Evolutionary conservation across 2,329 filamentous ascomycete genomes (phyloP), one percentile per base, ranked within the genome.

Genomic region (Sporothrix pallida): DNA sequence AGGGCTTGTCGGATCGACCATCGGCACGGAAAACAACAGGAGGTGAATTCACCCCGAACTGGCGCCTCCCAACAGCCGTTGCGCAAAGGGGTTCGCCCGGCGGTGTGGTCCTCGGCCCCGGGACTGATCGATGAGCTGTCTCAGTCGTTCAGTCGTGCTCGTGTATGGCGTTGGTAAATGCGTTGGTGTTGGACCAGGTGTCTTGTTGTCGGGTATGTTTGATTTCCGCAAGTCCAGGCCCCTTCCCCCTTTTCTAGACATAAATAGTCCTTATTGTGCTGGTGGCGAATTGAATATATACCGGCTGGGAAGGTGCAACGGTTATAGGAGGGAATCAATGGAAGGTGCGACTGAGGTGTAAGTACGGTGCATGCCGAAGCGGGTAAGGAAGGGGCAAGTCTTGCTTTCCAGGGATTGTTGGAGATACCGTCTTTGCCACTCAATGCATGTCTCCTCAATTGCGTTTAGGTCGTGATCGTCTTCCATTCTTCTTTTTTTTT

Each of bases 371-470:
- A 67, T 48, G 62, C 62, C 62, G 62, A 26, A 37, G 31, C 62
- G 62, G 62, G 62, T 67, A 46, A 7, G 42, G 42, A 67, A 67
- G 42, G n/a, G 62, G 62, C 10, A 12, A 48, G 26, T 46, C n/a
- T 67, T 56, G 20, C 12, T 67, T 62, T 67, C 20, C 62, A 67
- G 62, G 62, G 62, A 26, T 67, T 44, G 10, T 67, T 67, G 62
- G 62, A 46, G 62, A 67, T 48, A 48, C 62, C 10, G 60, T 12
- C 42, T 67, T 67, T 67, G 62, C 62, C 62, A 67, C 60, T 37
- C 26, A 42, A 65, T 42, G 37, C n/a, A 6, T 56, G 52, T 26
- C 52, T 13, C 52, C 20, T 56, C 12, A 37, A 37, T 37, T 37
- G 31, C 31, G 31, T 37, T 37, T 37, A 6, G 31, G 31, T 37